Percentiles rank a stretch among this genome's conserved stretches.
Evolutionary conservation across 768 basidiomycete species (phyloP).

Genomic region (Phaffia tasmanica): DNA sequence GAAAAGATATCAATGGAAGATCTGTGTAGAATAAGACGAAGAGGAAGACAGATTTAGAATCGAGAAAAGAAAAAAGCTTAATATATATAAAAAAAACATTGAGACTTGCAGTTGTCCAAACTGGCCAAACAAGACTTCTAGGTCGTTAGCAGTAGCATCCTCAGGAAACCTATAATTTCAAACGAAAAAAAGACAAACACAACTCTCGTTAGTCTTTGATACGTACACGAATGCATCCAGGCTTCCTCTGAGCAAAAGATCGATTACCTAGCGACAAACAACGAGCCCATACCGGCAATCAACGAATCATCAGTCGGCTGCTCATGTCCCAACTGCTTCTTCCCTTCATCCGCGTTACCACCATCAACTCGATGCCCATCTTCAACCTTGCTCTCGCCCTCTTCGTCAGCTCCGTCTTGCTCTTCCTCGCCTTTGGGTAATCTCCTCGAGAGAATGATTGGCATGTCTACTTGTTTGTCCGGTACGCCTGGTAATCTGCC

Average conservation of each 20-base stretch:
- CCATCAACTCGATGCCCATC: background rate
- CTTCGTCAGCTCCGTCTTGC: slow-evolving; percentile 8
- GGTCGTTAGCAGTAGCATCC: slow-evolving; percentile 32
- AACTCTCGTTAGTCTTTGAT: background rate
- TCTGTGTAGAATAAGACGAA: slow-evolving; percentile 20
- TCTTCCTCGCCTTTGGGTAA: background rate
- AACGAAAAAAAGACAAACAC: background rate
- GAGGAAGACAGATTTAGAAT: background rate
- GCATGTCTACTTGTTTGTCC: slow-evolving; percentile 4
- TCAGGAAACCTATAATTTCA: slow-evolving; percentile 32
- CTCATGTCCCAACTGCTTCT: background rate
- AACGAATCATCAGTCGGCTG: slow-evolving; percentile 26
- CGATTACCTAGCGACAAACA: slow-evolving; percentile 35
- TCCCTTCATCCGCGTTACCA: slow-evolving; percentile 1
- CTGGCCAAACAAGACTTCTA: slow-evolving; percentile 36
- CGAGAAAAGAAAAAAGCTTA: slow-evolving; percentile 8
- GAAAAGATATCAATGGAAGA: slow-evolving; percentile 37
- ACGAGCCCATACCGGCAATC: slow-evolving; percentile 29
- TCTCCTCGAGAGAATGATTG: slow-evolving; percentile 15
- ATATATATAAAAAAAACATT: background rate
- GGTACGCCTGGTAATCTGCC: slow-evolving; percentile 15
- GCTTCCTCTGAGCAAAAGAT: too few relatives aligned
- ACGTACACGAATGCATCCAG: background rate
- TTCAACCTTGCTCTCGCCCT: background rate
- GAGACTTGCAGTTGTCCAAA: slow-evolving; percentile 34